Conservation (phyloP, 371 early-diverging fungal genomes). For the Mucor saturninus region DNA sequence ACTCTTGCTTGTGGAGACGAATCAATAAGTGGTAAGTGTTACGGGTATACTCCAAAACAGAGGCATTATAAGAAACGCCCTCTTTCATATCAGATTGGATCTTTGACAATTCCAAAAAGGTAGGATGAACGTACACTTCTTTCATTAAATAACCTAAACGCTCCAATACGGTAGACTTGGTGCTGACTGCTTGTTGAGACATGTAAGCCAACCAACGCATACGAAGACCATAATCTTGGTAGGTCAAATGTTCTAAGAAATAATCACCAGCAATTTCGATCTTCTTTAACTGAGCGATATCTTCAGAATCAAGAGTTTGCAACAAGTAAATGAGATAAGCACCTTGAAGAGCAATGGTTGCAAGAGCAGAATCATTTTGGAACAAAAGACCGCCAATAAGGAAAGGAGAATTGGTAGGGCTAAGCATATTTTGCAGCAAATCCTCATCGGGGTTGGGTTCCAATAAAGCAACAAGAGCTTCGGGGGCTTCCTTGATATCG, state of each 20-base stretch:
- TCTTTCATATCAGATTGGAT: conserved; percentile 12
- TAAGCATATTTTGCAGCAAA: conserved; percentile 33
- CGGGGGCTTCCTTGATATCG: conserved; percentile 36
- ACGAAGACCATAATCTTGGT: conserved; percentile 51
- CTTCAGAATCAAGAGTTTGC: conserved; percentile 28
- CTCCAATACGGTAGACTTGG: conserved; percentile 28
- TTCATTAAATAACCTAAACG: conserved; percentile 38
- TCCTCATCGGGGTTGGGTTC: conserved; percentile 20
- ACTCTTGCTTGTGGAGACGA: conserved; percentile 42
- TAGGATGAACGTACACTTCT: conserved; percentile 30
- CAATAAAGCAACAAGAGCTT: conserved; percentile 23
- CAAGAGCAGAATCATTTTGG: conserved; percentile 60
- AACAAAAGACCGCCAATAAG: conserved; percentile 61
- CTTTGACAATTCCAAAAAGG: conserved; percentile 27
- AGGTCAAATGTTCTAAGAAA: conserved; percentile 58
- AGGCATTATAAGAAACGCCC: neutral
- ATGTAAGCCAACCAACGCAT: conserved; percentile 60
- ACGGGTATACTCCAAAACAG: conserved; percentile 13
- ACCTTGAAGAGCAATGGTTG: conserved; percentile 63
- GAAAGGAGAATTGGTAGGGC: conserved; percentile 61
- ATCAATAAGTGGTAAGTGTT: conserved; percentile 41
- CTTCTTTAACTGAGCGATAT: conserved; percentile 21
- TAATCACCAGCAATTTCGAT: conserved; percentile 61
- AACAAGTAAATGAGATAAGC: conserved; percentile 60
- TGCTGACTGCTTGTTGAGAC: conserved; percentile 32